Conservation (phyloP, 2,329 filamentous ascomycete genomes). For the Knufia petricola region DNA sequence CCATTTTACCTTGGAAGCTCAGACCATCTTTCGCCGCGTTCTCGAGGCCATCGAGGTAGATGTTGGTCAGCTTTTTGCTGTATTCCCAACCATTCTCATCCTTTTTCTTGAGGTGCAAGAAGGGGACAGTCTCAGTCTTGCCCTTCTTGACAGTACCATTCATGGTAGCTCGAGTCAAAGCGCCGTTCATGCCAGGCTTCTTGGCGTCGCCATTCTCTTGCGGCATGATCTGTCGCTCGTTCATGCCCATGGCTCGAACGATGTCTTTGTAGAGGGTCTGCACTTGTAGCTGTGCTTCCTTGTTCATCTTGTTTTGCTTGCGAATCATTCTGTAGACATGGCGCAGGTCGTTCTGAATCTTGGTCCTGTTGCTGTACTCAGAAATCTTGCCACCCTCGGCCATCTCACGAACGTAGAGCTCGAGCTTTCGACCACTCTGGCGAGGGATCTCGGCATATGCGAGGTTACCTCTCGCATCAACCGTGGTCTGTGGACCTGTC, state of each 20-base stretch:
- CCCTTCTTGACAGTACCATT: slow-evolving; percentile 57
- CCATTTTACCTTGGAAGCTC: slow-evolving; percentile 89
- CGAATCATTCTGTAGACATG: slow-evolving; percentile 98
- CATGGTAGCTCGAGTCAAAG: slow-evolving; percentile 32
- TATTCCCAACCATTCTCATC: slow-evolving; percentile 94
- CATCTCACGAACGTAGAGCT: slow-evolving; percentile 98
- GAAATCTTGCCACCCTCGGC: slow-evolving; percentile 96
- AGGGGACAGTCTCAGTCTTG: slow-evolving; percentile 94
- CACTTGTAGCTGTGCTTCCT: slow-evolving; percentile 92
- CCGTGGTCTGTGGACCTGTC: slow-evolving; percentile 83
- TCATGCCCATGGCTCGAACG: slow-evolving; percentile 90
- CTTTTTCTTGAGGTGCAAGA: slow-evolving; percentile 93
- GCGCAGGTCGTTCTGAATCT: slow-evolving; percentile 91
- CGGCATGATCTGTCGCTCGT: slow-evolving; percentile 91
- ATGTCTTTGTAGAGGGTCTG: slow-evolving; percentile 92
- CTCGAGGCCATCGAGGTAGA: slow-evolving; percentile 87
- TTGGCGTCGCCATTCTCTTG: slow-evolving; percentile 62
- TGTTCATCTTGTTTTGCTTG: slow-evolving; percentile 95
- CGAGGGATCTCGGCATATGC: slow-evolving; percentile 82
- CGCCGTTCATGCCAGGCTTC: slow-evolving; percentile 46
- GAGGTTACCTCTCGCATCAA: slow-evolving; percentile 85
- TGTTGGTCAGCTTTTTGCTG: slow-evolving; percentile 92
- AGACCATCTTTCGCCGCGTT: slow-evolving; percentile 79
- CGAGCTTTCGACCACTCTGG: slow-evolving; percentile 84
- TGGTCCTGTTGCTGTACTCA: slow-evolving; percentile 95